Evolutionary conservation across 176 grass and related monocot species (phyloP).

Genomic region (Musa beccarii): DNA sequence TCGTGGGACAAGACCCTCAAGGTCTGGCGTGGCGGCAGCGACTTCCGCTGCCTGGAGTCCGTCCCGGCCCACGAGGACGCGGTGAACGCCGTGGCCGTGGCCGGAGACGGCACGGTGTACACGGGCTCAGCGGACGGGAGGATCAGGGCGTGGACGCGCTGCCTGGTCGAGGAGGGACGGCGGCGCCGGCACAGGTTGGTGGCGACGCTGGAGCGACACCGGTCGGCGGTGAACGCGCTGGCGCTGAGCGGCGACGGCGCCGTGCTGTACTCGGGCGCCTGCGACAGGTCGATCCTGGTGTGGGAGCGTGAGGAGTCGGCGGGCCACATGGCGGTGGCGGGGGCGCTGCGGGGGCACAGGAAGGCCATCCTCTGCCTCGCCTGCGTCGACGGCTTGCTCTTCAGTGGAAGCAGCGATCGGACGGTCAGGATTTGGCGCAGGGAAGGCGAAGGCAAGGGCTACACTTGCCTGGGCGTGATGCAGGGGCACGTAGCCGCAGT

Average conservation of each 20-base stretch:
- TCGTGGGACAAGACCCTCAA: conserved; percentile 94
- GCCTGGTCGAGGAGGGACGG: conserved; percentile 1
- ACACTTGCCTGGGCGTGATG: conserved; percentile 54
- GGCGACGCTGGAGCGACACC: conserved; percentile 51
- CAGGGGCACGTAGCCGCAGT: conserved; percentile 34
- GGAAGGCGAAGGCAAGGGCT: conserved; percentile 23
- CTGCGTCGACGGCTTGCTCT: conserved; percentile 37
- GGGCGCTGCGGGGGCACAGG: conserved; percentile 46
- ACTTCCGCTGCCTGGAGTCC: conserved; percentile 67
- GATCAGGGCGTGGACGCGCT: conserved; percentile 52
- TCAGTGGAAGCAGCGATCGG: conserved; percentile 65
- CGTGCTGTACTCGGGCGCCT: conserved; percentile 53
- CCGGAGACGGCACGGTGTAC: conserved; percentile 66
- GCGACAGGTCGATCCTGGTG: conserved; percentile 62
- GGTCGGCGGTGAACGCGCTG: conserved; percentile 72
- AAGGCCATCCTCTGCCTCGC: conserved; percentile 68
- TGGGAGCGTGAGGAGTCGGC: conserved; percentile 90
- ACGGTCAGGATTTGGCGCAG: conserved; percentile 68
- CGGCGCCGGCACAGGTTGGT: conserved; percentile 34
- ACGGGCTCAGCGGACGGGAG: conserved; percentile 72
- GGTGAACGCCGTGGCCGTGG: conserved; percentile 58
- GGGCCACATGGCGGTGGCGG: conserved; percentile 43
- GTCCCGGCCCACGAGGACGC: conserved; percentile 72
- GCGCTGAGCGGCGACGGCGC: conserved; percentile 36
- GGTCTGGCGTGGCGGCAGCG: conserved; percentile 44